Conservation (phyloP, 2,329 filamentous ascomycete genomes). For the Peltaster fructicola region DNA sequence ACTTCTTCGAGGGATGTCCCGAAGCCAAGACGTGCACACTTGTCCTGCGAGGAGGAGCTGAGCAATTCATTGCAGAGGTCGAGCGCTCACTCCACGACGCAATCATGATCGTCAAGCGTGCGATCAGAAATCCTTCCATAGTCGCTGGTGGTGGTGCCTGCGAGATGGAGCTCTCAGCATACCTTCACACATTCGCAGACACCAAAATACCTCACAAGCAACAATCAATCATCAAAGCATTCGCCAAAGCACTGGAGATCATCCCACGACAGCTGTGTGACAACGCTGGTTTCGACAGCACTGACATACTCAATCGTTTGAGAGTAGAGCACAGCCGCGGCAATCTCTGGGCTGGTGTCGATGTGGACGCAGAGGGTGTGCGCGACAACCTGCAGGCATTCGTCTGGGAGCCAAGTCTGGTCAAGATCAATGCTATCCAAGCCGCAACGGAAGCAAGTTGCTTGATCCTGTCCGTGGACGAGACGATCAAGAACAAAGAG, state of each 20-base stretch:
- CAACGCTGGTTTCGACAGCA: constrained; percentile 95
- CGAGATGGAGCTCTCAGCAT: constrained; percentile 93
- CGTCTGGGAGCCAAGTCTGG: constrained; percentile 90
- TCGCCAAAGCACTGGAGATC: constrained; percentile 91
- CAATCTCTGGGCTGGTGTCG: constrained; percentile 85
- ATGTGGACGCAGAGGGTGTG: constrained; percentile 83
- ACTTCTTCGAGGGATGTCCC: constrained; percentile 94
- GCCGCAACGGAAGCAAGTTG: constrained; percentile 90
- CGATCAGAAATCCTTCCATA: constrained; percentile 84
- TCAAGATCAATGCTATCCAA: constrained; percentile 95
- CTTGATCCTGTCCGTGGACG: constrained; percentile 87
- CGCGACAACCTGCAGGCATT: constrained; percentile 88
- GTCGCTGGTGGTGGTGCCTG: constrained; percentile 86
- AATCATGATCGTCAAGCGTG: constrained; percentile 99
- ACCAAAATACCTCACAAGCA: constrained; percentile 88
- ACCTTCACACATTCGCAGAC: constrained; percentile 84
- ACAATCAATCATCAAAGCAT: constrained; percentile 92
- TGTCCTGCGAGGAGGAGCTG: constrained; percentile 82
- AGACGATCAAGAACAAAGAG: constrained; percentile 96
- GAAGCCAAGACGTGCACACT: constrained; percentile 93
- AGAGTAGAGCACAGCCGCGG: constrained; percentile 93
- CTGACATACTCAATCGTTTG: constrained; percentile 89
- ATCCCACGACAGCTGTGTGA: constrained; percentile 95
- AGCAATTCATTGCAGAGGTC: constrained; percentile 98
- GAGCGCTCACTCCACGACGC: constrained; percentile 95